Evolutionary conservation across 2,329 filamentous ascomycete species (phyloP), one percentile per base, ranked within the genome.

Genomic region (Berkeleyomyces basicola): DNA sequence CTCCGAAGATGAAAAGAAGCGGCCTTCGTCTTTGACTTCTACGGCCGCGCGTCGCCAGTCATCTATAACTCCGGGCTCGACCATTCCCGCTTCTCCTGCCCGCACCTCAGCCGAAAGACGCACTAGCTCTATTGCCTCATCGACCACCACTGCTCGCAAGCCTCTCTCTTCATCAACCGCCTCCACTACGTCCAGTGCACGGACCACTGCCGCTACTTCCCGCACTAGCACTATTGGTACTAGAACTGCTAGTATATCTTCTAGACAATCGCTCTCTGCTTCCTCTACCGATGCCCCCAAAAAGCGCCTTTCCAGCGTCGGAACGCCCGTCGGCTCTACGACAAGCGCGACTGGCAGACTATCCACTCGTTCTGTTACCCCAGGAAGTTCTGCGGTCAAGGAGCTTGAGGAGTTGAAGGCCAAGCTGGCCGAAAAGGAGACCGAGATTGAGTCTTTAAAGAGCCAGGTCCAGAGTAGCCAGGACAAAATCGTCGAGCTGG

Each of bases 401-500:
- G 81, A 82, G 68, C 73, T 81, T 3, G 82, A 85, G 59, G 78
- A 82, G 55, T 74, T 86, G 51, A 85, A 82, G 73, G 71, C 75
- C 6, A 83, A 84, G 71, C 74, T 86, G 31, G 74, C 76, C 3
- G 76, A 80, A 40, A 82, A 80, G 66, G 81, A 85, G 68, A 70
- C 76, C 5, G 79, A 83, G 68, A 79, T 85, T 7, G 76, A 79
- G 61, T 72, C 78, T 10, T 76, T 85, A 39, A 82, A 81, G 70
- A 74, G 75, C 4, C 78, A 85, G 67, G 77, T 85, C 58, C 72
- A 77, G 63, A 72, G 77, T 7, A 82, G 80, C 0, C 75, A 83
- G 68, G 78, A 77, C 59, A 83, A 79, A 68, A 75, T 85, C 61
- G 69, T 76, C 1, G 76, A 81, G 66, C 75, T 85, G 23, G 77